Evolutionary conservation across 805 yeast species (phyloP), one percentile per base, ranked within the genome.

Genomic region (Wickerhamomyces bovis): DNA sequence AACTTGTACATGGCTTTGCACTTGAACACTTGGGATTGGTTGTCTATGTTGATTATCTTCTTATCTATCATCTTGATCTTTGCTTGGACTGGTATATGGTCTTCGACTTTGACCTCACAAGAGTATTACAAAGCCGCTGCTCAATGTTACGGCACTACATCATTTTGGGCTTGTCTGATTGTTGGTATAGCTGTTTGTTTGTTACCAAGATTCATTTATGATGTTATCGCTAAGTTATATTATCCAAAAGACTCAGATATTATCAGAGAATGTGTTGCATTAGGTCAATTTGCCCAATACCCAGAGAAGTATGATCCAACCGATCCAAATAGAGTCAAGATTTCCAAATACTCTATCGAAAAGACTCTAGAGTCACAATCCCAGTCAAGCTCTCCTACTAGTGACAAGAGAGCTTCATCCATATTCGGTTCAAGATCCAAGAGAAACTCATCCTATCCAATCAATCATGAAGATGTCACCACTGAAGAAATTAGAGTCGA

Each of bases 21-120:
- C 56, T 90, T 83, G 62, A 77, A 76, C 58, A 73, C 90, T 62
- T 85, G 95, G 95, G 95, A 85, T 65, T 85, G 88, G 87, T 67
- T 83, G 42, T 75, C 87, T 2, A 57, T 72, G 16, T 60, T 83
- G 48, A 73, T 83, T 49, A 76, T 77, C 44, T 65, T 70, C 2
- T 54, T 85, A 21, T 83, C 90, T 2, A 73, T 80, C 41, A 53
- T 85, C 33, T 59, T 83, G 18, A 70, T 84, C 36, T 83, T 77
- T 62, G 81, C 75, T 41, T 85, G 95, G 95, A 77, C 88, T 4
- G 90, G 92, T 53, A 69, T 83, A 35, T 85, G 90, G 87, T 75
- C 89, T 2, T 68, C 85, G 2, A 61, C 75, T 1, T 48, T 67
- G 1, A 67, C 79, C 49, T 73, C 75, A 19, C 49, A 52, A 11